phyloP scores from a whole-genome alignment of 23 red algal species.

The Gracilaria gracilis region DNA sequence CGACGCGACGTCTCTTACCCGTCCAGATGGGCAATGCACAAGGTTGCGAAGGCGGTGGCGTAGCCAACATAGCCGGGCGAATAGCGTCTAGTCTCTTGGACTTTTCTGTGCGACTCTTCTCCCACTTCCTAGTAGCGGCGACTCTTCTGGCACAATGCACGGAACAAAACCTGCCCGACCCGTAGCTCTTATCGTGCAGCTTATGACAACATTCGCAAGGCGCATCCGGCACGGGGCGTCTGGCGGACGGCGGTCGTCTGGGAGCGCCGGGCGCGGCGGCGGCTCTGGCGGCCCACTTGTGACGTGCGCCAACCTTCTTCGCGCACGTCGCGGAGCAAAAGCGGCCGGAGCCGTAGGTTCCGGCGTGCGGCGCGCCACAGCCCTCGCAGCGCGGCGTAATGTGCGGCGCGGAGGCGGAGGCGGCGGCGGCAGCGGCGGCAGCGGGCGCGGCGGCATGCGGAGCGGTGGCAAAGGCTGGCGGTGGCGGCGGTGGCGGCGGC shows the following conservation, averaged over 20 bases:
- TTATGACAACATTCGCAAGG: slow-evolving; percentile 64
- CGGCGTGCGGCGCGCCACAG: slow-evolving; percentile 49
- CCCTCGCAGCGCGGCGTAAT: slow-evolving; percentile 56
- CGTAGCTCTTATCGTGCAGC: slow-evolving; percentile 70
- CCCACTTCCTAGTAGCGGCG: slow-evolving; percentile 74
- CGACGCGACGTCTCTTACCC: slow-evolving; percentile 28
- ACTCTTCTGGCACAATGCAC: slow-evolving; percentile 73
- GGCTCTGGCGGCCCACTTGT: slow-evolving; percentile 70
- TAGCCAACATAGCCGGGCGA: slow-evolving; percentile 41
- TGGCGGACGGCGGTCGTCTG: background rate
- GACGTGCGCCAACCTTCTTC: slow-evolving; percentile 70
- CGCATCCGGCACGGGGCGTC: slow-evolving; percentile 4
- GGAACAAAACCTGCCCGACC: slow-evolving; percentile 81
- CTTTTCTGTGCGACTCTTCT: slow-evolving; percentile 59
- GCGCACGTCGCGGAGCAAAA: slow-evolving; percentile 77
- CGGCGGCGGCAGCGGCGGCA: slow-evolving; percentile 15
- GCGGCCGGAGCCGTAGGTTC: slow-evolving; percentile 80
- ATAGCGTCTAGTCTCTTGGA: slow-evolving; percentile 60
- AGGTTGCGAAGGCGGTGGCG: slow-evolving; percentile 4
- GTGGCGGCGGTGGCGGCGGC: slow-evolving; percentile 22
- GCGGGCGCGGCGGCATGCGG: background rate
- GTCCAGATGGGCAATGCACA: slow-evolving; percentile 15
- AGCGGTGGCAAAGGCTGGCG: slow-evolving; percentile 25
- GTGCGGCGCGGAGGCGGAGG: slow-evolving; percentile 27
- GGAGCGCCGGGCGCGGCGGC: slow-evolving; percentile 13